A percentile compares a stretch with the other conserved stretches of the same genome.
These are phyloP conservation scores for Talaromyces proteolyticus DNA, from an alignment of 495 filamentous ascomycete genomes.

Conservation along the genomic window DNA sequence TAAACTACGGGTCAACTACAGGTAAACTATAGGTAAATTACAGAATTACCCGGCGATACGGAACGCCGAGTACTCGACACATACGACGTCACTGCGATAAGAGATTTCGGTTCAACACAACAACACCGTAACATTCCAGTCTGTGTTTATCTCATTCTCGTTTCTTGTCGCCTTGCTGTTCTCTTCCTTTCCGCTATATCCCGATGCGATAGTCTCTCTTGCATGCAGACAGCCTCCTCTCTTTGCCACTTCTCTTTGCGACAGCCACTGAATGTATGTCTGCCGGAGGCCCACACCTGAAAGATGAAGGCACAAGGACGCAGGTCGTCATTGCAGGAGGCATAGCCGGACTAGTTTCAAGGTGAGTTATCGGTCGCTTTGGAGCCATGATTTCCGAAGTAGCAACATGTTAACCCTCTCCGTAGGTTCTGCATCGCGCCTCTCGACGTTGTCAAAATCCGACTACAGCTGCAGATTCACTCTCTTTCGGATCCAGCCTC, in stretches of 20 bases:
- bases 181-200: not conserved
- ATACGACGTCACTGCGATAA: not conserved
- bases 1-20: too few relatives aligned
- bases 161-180: not conserved
- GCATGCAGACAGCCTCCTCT: not conserved
- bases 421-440: constrained; percentile 81
- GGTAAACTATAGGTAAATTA: too few relatives aligned
- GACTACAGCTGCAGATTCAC: constrained; percentile 85
- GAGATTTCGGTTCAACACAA: not conserved
- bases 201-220: not conserved
- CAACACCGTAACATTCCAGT: not conserved
- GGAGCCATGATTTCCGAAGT: constrained; percentile 67
- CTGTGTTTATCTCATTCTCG: too few relatives aligned
- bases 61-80: too few relatives aligned
- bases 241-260: not conserved
- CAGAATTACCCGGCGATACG: not conserved
- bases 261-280: constrained; percentile 57
- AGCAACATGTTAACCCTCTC: constrained; percentile 59
- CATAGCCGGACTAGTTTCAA: constrained; percentile 81
- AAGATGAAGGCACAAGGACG: constrained; percentile 85
- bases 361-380: constrained; percentile 33
- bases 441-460: constrained; percentile 93
- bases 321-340: constrained; percentile 84
- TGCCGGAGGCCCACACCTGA: constrained; percentile 65
- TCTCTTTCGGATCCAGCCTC: constrained; percentile 65